Base-by-base conservation (phyloP, 345 rosid genomes). In the Populus nigra region DNA sequence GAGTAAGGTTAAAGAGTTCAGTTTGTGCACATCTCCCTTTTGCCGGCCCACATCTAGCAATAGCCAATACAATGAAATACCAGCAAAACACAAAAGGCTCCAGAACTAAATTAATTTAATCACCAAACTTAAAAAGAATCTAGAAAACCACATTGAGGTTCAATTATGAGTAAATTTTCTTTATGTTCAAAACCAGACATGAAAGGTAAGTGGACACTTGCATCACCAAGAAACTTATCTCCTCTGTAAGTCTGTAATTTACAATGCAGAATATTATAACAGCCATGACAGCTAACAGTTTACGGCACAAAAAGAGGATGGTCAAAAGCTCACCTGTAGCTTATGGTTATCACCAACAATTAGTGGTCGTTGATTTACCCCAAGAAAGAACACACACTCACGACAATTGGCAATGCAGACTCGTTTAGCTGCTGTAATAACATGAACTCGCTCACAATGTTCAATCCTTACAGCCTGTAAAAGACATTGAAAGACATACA, bases 371-470 rank as follows among this genome's bases (percentile, higher is more conserved):
- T 94, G 98, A 85, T 96, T 96, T 85, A 96, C 99, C 76, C 99
- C 99, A 81, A 96, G 86, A 85, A 92, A 96, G 90, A 96, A 94
- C 49, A 92, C 82, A 66, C 99, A 96, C 82, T 96, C 99, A 17
- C 98, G 97, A 79, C 99, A 96, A 84, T 91, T 96, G 73, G 94
- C 98, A 61, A 96, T 91, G 88, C 97, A 91, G 68, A 92, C 89
- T 80, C 98, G 91, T 80, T 91, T 96, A 69, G 98, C 84, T 27
- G 97, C 94, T 35, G 87, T 87, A 80, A 94, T 91, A 77, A 96
- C 93, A 90, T 96, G 99, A 79, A 96, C 99, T 79, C 99, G 90
- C 83, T 96, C 99, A 75, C 99, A 96, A 78, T 96, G 99, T 79
- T 96, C 99, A 82, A 96, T 84, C 88, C 92, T 89, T 50, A 94